Evolutionary conservation across 1,284 basidiomycete genomes (phyloP).

Genomic region (Pascua guehoae): DNA sequence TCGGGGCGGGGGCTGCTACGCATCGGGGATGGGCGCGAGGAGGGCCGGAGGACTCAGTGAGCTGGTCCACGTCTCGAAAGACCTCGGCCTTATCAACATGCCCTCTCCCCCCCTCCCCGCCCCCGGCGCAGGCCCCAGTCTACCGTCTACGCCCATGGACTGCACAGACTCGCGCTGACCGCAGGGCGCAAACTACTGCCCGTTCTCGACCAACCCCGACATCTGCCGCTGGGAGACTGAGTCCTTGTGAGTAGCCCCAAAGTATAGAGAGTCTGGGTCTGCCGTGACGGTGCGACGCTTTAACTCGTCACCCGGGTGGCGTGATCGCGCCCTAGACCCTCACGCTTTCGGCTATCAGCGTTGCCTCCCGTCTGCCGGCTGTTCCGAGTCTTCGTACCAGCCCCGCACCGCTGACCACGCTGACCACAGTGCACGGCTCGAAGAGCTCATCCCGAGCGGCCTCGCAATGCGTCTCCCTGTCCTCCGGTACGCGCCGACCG

Average conservation of each 20-base stretch:
- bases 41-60: background rate
- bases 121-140: too few species aligned
- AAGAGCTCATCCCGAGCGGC: conserved; percentile 18
- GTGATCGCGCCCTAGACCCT: too few species aligned
- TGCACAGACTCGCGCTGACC: background rate
- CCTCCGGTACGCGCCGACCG: conserved; percentile 17
- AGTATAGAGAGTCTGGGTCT: too few species aligned
- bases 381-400: background rate
- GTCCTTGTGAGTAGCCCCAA: conserved; percentile 11
- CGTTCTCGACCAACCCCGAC: conserved; percentile 9
- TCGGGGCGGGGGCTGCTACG: background rate
- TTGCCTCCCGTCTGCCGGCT: too few species aligned
- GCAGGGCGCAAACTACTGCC: conserved; percentile 18
- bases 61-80: too few species aligned
- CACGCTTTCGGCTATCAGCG: too few species aligned
- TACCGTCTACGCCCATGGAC: too few species aligned
- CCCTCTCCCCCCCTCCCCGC: too few species aligned
- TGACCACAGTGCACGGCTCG: conserved; percentile 9
- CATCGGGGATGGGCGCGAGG: background rate
- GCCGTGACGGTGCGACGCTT: too few species aligned
- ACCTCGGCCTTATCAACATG: too few species aligned
- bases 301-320: too few species aligned
- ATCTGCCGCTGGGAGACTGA: conserved; percentile 18
- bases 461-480: conserved; percentile 22
- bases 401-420: background rate